A percentile compares a stretch with the other conserved stretches of the same genome.
Conservation (phyloP, 768 basidiomycete species). For the Mycena chlorophos region DNA sequence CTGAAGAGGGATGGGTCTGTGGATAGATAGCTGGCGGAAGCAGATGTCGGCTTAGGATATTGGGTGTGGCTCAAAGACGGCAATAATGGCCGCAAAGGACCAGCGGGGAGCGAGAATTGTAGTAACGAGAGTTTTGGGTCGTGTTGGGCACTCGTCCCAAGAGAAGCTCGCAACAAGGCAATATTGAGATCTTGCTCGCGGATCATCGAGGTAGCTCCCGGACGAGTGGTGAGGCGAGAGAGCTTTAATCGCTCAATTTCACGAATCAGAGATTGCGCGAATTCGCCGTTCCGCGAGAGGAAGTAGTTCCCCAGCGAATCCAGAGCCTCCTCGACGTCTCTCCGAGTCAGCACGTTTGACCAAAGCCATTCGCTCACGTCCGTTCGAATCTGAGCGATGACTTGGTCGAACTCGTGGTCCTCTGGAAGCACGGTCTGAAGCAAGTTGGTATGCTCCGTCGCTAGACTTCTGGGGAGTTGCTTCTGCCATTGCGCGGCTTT, state of each 20-base stretch:
- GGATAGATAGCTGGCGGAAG: slow-evolving; percentile 34
- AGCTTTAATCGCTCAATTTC: slow-evolving; percentile 85
- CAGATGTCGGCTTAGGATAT: slow-evolving; percentile 32
- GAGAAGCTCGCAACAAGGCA: slow-evolving; percentile 80
- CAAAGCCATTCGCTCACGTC: slow-evolving; percentile 94
- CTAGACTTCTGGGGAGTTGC: slow-evolving; percentile 69
- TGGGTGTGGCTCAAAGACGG: slow-evolving; percentile 59
- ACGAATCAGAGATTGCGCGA: slow-evolving; percentile 76
- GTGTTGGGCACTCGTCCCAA: slow-evolving; percentile 86
- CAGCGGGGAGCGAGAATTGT: slow-evolving; percentile 75
- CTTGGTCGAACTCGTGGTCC: slow-evolving; percentile 76
- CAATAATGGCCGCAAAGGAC: slow-evolving; percentile 78
- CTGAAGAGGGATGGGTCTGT: slow-evolving; percentile 57
- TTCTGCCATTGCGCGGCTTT: slow-evolving; percentile 77
- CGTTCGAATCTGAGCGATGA: slow-evolving; percentile 72
- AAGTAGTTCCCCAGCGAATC: slow-evolving; percentile 90
- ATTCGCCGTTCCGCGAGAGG: slow-evolving; percentile 85
- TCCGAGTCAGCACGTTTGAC: slow-evolving; percentile 81
- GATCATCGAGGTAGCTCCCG: slow-evolving; percentile 72
- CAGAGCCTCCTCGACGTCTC: slow-evolving; percentile 81
- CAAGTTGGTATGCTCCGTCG: slow-evolving; percentile 62
- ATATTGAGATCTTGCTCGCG: slow-evolving; percentile 89
- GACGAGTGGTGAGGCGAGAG: slow-evolving; percentile 69
- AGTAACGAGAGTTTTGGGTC: slow-evolving; percentile 75
- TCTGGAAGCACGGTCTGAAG: slow-evolving; percentile 70